Conservation (phyloP, 2,329 filamentous ascomycete species). For the Phaeosphaeria sp. region DNA sequence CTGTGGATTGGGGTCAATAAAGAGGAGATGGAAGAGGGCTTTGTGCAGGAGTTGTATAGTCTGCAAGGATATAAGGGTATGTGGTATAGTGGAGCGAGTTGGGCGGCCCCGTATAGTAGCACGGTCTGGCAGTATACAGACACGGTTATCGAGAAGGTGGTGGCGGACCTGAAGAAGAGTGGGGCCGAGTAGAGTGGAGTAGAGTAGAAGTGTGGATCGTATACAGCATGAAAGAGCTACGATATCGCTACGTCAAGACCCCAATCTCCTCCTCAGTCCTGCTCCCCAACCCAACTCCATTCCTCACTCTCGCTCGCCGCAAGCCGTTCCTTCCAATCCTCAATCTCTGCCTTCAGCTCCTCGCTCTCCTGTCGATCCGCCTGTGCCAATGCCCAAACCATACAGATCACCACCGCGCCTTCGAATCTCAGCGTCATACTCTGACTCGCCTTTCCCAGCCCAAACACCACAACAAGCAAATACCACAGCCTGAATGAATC, state of each 20-base stretch:
- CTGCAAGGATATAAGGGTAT: constrained; percentile 26
- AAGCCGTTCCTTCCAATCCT: not conserved
- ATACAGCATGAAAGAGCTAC: too few relatives aligned
- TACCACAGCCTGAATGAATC: too few relatives aligned
- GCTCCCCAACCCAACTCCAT: too few relatives aligned
- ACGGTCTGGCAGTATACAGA: constrained; percentile 31
- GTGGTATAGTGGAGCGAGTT: constrained; percentile 29
- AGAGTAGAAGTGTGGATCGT: too few relatives aligned
- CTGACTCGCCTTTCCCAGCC: too few relatives aligned
- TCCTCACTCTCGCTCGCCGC: not conserved
- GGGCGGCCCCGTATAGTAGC: constrained; percentile 25
- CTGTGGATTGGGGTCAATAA: constrained; percentile 12
- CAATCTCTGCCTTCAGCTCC: not conserved
- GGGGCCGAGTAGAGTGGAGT: not conserved
- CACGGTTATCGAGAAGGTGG: constrained; percentile 19
- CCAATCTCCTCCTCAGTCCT: too few relatives aligned
- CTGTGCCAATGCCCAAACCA: not conserved
- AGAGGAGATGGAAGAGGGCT: constrained; percentile 18
- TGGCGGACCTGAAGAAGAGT: constrained; percentile 6
- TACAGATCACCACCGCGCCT: not conserved
- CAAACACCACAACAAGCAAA: too few relatives aligned
- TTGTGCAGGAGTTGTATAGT: constrained; percentile 26
- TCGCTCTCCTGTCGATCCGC: not conserved
- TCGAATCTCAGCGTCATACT: not conserved
- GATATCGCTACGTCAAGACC: too few relatives aligned